A percentile compares a stretch with the other conserved stretches of the same genome.
These are phyloP conservation scores for Cryptococcus deneoformans DNA, from an alignment of 1,284 basidiomycete species.

Conservation along the genomic window DNA sequence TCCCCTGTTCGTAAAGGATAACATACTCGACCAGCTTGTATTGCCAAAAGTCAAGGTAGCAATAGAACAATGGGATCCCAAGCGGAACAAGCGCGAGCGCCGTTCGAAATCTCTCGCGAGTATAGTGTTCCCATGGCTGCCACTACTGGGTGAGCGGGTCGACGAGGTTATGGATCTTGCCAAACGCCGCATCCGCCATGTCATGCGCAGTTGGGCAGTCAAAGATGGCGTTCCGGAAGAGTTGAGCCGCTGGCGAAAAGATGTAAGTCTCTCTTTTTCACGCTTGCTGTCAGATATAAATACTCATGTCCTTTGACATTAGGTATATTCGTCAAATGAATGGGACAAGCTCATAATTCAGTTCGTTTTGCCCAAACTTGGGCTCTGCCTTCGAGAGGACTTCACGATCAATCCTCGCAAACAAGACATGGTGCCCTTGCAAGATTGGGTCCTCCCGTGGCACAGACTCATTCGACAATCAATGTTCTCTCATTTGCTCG, in stretches of 20 bases:
- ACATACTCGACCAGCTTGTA: conserved; percentile 91
- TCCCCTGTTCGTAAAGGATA: conserved; percentile 88
- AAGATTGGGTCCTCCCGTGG: conserved; percentile 74
- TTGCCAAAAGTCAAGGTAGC: conserved; percentile 85
- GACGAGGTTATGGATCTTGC: conserved; percentile 80
- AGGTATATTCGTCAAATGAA: conserved; percentile 72
- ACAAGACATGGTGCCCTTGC: conserved; percentile 79
- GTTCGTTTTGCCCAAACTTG: conserved; percentile 85
- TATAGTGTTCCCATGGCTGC: conserved; percentile 95
- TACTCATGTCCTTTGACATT: neutral
- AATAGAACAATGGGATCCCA: conserved; percentile 77
- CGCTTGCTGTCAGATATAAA: neutral
- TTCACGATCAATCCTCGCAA: conserved; percentile 84
- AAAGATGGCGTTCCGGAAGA: conserved; percentile 72
- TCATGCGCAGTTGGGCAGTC: conserved; percentile 75
- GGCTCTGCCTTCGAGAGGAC: conserved; percentile 70
- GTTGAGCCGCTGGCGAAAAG: conserved; percentile 67
- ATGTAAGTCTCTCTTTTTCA: conserved; percentile 55
- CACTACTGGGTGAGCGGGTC: conserved; percentile 73
- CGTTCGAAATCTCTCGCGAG: conserved; percentile 59
- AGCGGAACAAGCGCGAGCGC: conserved; percentile 24
- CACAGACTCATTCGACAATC: conserved; percentile 65
- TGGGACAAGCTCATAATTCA: conserved; percentile 92
- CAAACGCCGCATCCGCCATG: conserved; percentile 73
- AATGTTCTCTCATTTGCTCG: conserved; percentile 75